Evolutionary conservation across 2,329 filamentous ascomycete species (phyloP).

Genomic region (Lecanosticta acicola): DNA sequence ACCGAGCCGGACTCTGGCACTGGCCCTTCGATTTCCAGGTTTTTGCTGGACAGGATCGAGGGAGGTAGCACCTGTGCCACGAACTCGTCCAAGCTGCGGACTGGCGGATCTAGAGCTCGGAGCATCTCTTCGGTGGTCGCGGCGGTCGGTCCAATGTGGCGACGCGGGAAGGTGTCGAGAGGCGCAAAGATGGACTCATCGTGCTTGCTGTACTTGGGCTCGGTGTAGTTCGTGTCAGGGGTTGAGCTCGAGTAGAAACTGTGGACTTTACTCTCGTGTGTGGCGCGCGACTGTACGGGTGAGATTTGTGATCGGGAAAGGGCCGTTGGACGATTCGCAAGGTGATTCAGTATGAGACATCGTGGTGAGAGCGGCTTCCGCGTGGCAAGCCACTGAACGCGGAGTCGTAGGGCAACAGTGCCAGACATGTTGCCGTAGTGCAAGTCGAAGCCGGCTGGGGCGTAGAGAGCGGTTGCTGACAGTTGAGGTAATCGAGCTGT

Average conservation of each 20-base stretch:
- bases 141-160: constrained; percentile 80
- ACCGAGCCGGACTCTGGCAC: constrained; percentile 38
- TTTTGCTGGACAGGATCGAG: constrained; percentile 65
- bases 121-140: constrained; percentile 72
- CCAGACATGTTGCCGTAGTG: constrained; percentile 17
- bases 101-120: constrained; percentile 67
- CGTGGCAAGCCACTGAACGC: constrained; percentile 32
- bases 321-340: constrained; percentile 2
- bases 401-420: constrained; percentile 25
- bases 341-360: constrained; percentile 22
- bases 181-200: constrained; percentile 37
- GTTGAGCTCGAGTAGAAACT: constrained; percentile 30
- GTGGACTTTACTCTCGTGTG: constrained; percentile 9
- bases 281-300: constrained; percentile 7
- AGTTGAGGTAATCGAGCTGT: neutral
- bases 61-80: constrained; percentile 75
- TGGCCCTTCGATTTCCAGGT: constrained; percentile 54
- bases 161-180: constrained; percentile 65
- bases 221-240: constrained; percentile 19
- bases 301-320: constrained; percentile 8
- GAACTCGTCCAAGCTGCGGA: constrained; percentile 70
- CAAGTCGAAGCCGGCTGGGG: too few species aligned
- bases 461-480: neutral
- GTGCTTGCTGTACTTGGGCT: constrained; percentile 19
- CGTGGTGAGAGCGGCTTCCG: constrained; percentile 27